phyloP scores from a whole-genome alignment of 2,329 filamentous ascomycete species.

The Geosmithia morbida region DNA sequence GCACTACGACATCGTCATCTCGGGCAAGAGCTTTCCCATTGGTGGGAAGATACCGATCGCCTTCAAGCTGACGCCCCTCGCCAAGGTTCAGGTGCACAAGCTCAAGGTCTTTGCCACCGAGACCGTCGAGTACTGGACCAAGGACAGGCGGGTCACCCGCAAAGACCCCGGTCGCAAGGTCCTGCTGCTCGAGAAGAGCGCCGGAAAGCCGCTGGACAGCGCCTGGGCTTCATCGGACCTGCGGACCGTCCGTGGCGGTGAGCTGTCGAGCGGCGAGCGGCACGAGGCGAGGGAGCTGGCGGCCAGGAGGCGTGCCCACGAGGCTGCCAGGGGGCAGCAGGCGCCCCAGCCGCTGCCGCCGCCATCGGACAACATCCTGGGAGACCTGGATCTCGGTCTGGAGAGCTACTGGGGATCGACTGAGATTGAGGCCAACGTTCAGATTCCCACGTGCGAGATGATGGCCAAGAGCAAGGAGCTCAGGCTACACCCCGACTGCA shows the following conservation, averaged over 20 bases:
- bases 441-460: constrained; percentile 76
- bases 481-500: constrained; percentile 75
- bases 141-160: constrained; percentile 69
- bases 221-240: constrained; percentile 64
- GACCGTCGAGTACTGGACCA: constrained; percentile 81
- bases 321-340: constrained; percentile 28
- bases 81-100: constrained; percentile 86
- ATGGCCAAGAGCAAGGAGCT: constrained; percentile 58
- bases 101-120: constrained; percentile 88
- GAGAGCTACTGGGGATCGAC: constrained; percentile 73
- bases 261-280: constrained; percentile 41
- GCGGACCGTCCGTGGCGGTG: constrained; percentile 65
- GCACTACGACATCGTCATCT: constrained; percentile 92
- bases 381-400: constrained; percentile 56
- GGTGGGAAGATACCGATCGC: constrained; percentile 81
- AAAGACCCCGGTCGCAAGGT: constrained; percentile 77
- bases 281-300: constrained; percentile 32
- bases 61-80: constrained; percentile 83
- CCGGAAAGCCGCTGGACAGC: constrained; percentile 60
- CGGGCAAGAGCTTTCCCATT: constrained; percentile 85
- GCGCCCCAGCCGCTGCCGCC: constrained; percentile 29
- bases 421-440: constrained; percentile 88
- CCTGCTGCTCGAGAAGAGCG: constrained; percentile 74
- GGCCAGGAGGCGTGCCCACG: constrained; percentile 34
- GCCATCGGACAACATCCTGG: constrained; percentile 57